These are phyloP conservation scores for Aspergillus ibericus DNA, from an alignment of 2,329 filamentous ascomycete species.

Conservation along the genomic window DNA sequence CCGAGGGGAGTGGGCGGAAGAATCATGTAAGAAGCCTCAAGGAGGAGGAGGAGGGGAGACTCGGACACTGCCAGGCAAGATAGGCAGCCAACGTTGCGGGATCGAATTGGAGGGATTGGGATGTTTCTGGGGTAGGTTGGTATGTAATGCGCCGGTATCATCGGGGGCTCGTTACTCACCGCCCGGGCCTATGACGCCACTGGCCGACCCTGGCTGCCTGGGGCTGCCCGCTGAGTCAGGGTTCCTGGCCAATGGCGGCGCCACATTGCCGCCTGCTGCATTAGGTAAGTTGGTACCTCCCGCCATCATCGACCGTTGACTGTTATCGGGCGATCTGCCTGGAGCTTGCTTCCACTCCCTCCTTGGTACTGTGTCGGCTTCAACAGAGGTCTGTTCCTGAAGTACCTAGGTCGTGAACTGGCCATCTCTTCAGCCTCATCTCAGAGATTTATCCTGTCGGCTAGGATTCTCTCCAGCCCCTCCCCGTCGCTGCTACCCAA, in stretches of 20 bases:
- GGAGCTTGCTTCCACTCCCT: constrained; percentile 12
- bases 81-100: not conserved
- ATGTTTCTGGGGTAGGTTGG: constrained; percentile 15
- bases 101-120: not conserved
- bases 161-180: constrained; percentile 24
- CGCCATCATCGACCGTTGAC: not conserved
- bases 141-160: not conserved
- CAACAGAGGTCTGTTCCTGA: not conserved
- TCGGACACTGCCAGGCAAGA: constrained; percentile 1
- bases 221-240: constrained; percentile 14
- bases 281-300: constrained; percentile 14
- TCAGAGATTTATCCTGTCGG: not conserved
- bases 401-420: not conserved
- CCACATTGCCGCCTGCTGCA: not conserved
- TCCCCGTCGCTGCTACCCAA: constrained; percentile 14
- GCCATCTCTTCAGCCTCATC: not conserved
- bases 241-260: not conserved
- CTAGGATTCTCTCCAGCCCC: not conserved
- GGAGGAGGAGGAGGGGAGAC: not conserved
- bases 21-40: constrained; percentile 2
- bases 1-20: not conserved
- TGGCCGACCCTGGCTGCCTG: constrained; percentile 3
- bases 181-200: constrained; percentile 39
- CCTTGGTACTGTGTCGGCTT: not conserved
- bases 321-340: constrained; percentile 14